Base-by-base conservation (phyloP, 2,329 filamentous ascomycete genomes). In the Fusarium chlamydosporum region DNA sequence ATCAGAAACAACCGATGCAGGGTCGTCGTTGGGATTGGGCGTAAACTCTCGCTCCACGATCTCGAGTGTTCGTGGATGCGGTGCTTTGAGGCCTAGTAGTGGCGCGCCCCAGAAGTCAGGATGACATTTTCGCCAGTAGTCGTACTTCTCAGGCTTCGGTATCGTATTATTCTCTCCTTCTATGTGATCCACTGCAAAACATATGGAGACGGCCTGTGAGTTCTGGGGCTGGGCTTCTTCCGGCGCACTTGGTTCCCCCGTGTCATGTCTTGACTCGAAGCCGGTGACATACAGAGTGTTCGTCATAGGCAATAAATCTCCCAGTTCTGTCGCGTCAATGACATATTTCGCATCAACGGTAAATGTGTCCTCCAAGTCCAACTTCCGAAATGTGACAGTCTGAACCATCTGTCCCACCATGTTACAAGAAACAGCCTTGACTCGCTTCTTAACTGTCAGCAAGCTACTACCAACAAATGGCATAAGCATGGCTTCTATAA, bases 181-280 rank as follows among this genome's bases (percentile, higher is more conserved):
- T 4, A 72, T 65, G n/a, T 75, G 72, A 23, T 75, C 74, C n/a
- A 75, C 72, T 0, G 73, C 72, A 26, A 75, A 75, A 51, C 73
- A 75, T 51, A 75, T 75, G 5, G 73, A 75, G 4, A 75, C 73
- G 2, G 74, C 74, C 15, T 75, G 74, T 1, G 72, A 74, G 58
- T 75, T 75, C 1, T 65, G 33, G 4, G 73, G 73, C 7, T 75
- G 74, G 2, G 74, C 74, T 34, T 74, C 66, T 4, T 70, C 67
- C 0, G 74, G 74, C 0, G 71, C 74, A 18, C 71, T 74, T 2
- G 74, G 74, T 18, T 75, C 74, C 13, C 73, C 71, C 0, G 74
- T 75, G 20, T 75, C 71, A 4, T 60, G 53, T 0, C 56, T 53
- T 7, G 73, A 75, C 27, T 75, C 74, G 23, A 75, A 75, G 0